Evolutionary conservation across 768 basidiomycete genomes (phyloP).

Genomic region (Serendipita indica): DNA sequence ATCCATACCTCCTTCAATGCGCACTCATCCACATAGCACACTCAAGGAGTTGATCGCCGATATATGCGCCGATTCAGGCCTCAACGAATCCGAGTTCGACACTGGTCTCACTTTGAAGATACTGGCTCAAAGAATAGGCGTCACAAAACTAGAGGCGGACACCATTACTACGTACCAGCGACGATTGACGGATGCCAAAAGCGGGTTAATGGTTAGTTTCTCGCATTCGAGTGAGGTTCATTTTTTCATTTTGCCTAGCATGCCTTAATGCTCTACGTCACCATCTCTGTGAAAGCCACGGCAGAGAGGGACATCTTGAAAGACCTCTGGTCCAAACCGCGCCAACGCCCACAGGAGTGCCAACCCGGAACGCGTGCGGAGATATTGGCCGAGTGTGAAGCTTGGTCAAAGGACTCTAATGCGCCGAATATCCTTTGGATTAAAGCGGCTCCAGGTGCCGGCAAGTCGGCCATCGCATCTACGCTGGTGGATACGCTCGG

Average conservation of each 20-base stretch:
- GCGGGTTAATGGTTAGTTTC: not conserved
- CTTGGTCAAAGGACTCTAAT: not conserved
- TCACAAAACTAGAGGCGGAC: not conserved
- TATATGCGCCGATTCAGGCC: not conserved
- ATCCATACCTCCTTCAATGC: no score
- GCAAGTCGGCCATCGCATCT: not conserved
- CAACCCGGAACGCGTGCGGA: not conserved
- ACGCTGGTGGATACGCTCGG: not conserved
- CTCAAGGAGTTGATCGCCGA: not conserved
- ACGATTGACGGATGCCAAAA: not conserved
- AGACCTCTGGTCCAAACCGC: not conserved
- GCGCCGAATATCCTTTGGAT: slow-evolving; percentile 6
- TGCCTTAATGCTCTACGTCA: not conserved
- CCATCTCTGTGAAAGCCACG: not conserved
- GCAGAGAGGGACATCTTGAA: not conserved
- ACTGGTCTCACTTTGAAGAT: not conserved
- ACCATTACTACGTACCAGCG: not conserved
- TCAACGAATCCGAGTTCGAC: not conserved
- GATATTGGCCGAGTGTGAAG: not conserved
- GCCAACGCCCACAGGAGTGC: not conserved
- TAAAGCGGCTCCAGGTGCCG: not conserved
- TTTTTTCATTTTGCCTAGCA: not conserved
- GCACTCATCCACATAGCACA: not conserved
- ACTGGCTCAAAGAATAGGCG: not conserved
- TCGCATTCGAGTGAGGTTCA: not conserved